Evolutionary conservation across 1,284 basidiomycete genomes (phyloP), one percentile per base, ranked within the genome.

Genomic region (Serendipita sp.): DNA sequence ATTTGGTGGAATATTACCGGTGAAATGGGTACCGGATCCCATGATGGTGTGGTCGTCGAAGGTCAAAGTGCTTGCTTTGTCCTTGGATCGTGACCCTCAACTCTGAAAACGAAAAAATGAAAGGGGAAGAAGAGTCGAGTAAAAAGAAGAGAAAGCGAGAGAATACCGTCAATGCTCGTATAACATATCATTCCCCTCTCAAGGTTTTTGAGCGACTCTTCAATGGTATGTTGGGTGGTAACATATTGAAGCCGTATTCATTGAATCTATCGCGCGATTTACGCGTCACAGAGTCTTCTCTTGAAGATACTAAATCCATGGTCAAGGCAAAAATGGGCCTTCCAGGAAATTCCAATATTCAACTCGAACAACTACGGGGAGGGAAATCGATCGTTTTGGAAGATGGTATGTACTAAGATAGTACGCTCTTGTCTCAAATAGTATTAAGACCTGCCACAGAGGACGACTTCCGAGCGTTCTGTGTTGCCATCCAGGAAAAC

Each of bases 391-490:
- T 88, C 53, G 84, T 85, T 69, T 75, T 90, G 30, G 86, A 87
- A 60, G 87, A 89, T 69, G 85, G 87, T 87, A 77, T 68, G 45
- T 43, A 17, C 53, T 26, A 60, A 17, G 32, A 34, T 41, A 29
- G 17, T 30, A 49, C 62, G 12, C 5, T 50, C 32, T 53, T 62
- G 58, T 50, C 44, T 26, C 43, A 17, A 34, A 17, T 60, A 62
- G 44, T 22, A 41, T 62, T 38, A 17, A 34, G 47, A 61, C 60
- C 35, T 60, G 45, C 64, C 5, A 32, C 66, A 89, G 87, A 87
- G 55, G 87, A 85, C 58, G 87, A 89, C 70, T 89, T 88, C 65
- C 82, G 83, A 61, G 87, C 86, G 1, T 86, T 89, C 70, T 72
- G 74, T 64, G 73, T 78, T 6, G 71, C 77, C 45, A 76, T 79